A percentile compares a stretch with the other conserved stretches of the same genome.
These are phyloP conservation scores for Solanum etuberosum DNA, from an alignment of 257 asterid genomes.

Conservation along the genomic window DNA sequence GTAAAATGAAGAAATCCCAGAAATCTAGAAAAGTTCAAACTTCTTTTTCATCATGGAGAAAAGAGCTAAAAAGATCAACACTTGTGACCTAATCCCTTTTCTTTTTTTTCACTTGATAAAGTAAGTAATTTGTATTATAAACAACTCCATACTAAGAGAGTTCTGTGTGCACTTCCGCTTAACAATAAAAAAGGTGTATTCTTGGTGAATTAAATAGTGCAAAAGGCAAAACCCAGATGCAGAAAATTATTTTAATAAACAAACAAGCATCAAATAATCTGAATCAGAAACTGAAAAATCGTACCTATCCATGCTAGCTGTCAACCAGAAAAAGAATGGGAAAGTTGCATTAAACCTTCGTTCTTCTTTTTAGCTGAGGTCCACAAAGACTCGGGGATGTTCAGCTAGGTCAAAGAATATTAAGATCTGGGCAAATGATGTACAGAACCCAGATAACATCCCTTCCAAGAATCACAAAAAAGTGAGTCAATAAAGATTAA, in stretches of 20 bases:
- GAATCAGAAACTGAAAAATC: background rate
- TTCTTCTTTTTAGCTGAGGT: slow-evolving; percentile 8
- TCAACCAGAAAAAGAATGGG: slow-evolving; percentile 4
- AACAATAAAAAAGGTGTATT: background rate
- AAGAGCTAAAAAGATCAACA: background rate
- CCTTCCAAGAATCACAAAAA: slow-evolving; percentile 19
- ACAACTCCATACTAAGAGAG: background rate
- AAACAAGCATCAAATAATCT: background rate
- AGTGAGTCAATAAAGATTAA: slow-evolving; percentile 15
- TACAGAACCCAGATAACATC: slow-evolving; percentile 39
- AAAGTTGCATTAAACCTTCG: slow-evolving; percentile 27
- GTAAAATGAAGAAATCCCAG: background rate
- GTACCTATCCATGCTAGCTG: slow-evolving; percentile 4
- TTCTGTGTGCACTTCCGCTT: background rate
- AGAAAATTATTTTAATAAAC: background rate
- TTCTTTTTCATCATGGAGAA: background rate
- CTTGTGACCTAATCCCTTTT: background rate
- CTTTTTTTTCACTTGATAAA: background rate
- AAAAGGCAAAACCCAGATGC: background rate
- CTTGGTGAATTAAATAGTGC: background rate
- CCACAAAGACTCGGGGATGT: slow-evolving; percentile 1
- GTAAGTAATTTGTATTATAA: background rate
- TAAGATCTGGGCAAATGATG: slow-evolving; percentile 63
- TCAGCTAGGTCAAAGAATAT: slow-evolving; percentile 27
- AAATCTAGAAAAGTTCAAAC: background rate